A percentile compares a stretch with the other conserved stretches of the same genome.
Evolutionary conservation across 2,329 filamentous ascomycete genomes (phyloP).

Genomic region (Sclerotinia borealis): DNA sequence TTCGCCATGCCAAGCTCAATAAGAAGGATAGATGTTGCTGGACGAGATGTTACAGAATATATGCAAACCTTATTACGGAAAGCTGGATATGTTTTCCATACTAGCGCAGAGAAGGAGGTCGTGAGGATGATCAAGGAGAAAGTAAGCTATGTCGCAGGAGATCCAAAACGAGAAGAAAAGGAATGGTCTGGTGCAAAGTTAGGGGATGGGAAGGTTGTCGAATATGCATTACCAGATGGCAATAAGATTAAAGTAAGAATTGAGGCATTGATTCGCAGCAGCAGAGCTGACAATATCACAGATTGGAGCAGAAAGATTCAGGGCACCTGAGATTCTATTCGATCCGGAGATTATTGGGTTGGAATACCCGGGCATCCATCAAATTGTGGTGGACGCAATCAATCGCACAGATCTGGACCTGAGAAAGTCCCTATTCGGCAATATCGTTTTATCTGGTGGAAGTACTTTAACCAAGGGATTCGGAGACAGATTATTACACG

Average conservation of each 20-base stretch:
- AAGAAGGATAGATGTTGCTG: constrained; percentile 90
- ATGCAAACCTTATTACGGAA: constrained; percentile 87
- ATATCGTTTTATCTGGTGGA: constrained; percentile 94
- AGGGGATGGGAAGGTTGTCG: constrained; percentile 70
- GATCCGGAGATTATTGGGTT: constrained; percentile 95
- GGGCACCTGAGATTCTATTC: constrained; percentile 94
- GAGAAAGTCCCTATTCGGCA: constrained; percentile 87
- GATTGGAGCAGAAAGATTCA: constrained; percentile 90
- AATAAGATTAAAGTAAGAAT: constrained; percentile 77
- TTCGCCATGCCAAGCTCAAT: constrained; percentile 97
- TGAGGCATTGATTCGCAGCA: neutral
- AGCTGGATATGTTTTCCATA: constrained; percentile 91
- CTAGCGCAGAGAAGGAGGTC: constrained; percentile 98
- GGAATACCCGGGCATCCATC: constrained; percentile 94
- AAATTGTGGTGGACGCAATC: constrained; percentile 96
- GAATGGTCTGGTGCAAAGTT: constrained; percentile 81
- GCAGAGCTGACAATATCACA: constrained; percentile 34
- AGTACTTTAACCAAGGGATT: constrained; percentile 97
- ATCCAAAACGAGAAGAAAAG: constrained; percentile 92
- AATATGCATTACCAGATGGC: constrained; percentile 88
- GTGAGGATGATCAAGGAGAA: constrained; percentile 96
- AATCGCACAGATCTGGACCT: constrained; percentile 92
- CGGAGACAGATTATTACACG: constrained; percentile 82
- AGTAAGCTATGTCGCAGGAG: constrained; percentile 81
- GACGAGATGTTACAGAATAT: constrained; percentile 92